These are phyloP conservation scores for Zygoascus meyerae DNA, from an alignment of 1,139 yeast genomes.

Conservation along the genomic window DNA sequence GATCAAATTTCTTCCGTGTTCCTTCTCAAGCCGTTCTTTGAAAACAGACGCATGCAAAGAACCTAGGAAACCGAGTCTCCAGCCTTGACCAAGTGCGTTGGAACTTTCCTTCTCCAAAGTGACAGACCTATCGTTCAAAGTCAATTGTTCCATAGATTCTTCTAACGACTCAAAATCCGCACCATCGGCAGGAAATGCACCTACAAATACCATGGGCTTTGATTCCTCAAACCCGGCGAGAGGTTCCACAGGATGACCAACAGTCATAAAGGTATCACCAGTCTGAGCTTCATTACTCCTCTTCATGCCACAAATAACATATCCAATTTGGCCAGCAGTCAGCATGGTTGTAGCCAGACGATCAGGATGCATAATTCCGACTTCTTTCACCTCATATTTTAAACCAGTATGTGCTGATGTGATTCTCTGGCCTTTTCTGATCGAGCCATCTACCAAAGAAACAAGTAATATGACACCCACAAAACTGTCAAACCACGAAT, in stretches of 20 bases:
- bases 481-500: constrained; percentile 94
- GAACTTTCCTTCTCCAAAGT: constrained; percentile 87
- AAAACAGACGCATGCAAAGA: constrained; percentile 94
- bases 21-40: constrained; percentile 83
- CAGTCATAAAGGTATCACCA: constrained; percentile 82
- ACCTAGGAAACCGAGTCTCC: constrained; percentile 94
- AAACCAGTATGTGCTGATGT: constrained; percentile 71
- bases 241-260: constrained; percentile 64
- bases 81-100: constrained; percentile 92
- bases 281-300: constrained; percentile 79
- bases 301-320: constrained; percentile 89
- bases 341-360: constrained; percentile 52
- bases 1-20: constrained; percentile 87
- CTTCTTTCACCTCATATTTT: constrained; percentile 81
- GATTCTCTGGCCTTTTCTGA: constrained; percentile 69
- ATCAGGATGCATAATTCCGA: constrained; percentile 95
- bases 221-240: constrained; percentile 95
- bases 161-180: constrained; percentile 83
- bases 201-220: constrained; percentile 97
- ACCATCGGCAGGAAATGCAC: constrained; percentile 97
- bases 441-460: constrained; percentile 74
- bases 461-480: constrained; percentile 89
- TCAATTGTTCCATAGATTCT: constrained; percentile 82
- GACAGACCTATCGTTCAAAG: constrained; percentile 87
- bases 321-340: constrained; percentile 90